Evolutionary conservation across 2,329 filamentous ascomycete species (phyloP), one percentile per base, ranked within the genome.

Genomic region (Meredithiella fracta): DNA sequence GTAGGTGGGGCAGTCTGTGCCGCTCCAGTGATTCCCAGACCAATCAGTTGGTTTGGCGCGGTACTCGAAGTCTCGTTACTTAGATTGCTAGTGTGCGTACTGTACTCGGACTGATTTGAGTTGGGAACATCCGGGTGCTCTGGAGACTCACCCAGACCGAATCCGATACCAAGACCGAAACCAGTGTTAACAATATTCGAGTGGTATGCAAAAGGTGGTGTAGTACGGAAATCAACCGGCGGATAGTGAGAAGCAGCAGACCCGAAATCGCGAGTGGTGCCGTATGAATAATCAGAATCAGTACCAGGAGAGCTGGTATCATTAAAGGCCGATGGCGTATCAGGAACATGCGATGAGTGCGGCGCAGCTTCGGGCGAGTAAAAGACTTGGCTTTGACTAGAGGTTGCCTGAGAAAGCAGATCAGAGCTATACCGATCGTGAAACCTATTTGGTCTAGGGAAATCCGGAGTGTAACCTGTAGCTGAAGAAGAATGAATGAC

Each of bases 1-100:
- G 56, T 54, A 3, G 52, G 52, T 34, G 52, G 51, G 6, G 47
- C 56, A 26, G 34, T 54, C 52, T 58, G 56, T 29, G 34, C 29
- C 29, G 29, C 37, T 15, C 47, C 26, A 34, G 51, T 37, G 15
- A 58, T 58, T 8, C 51, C 51, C 31, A 54, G 26, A 14, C 51
- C 56, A 52, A 56, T 34, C 17, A 49, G 23, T 9, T 29, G 29
- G 34, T n/a, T 29, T 40, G 23, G 3, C 3, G 37, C 20, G 17
- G 17, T 53, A 31, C n/a, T 40, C 11, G 31, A 20, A 23, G 11
- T 40, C 15, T 11, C 20, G 51, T 22, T 51, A 51, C 22, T 51
- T 22, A 34, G 23, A 34, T 17, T 22, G n/a, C 15, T 44, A 44
- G 11, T 22, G 20, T 22, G 31, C 2, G 8, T 49, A 22, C 17